Base-by-base conservation (phyloP, 2,329 filamentous ascomycete species). In the Ilyonectria robusta region DNA sequence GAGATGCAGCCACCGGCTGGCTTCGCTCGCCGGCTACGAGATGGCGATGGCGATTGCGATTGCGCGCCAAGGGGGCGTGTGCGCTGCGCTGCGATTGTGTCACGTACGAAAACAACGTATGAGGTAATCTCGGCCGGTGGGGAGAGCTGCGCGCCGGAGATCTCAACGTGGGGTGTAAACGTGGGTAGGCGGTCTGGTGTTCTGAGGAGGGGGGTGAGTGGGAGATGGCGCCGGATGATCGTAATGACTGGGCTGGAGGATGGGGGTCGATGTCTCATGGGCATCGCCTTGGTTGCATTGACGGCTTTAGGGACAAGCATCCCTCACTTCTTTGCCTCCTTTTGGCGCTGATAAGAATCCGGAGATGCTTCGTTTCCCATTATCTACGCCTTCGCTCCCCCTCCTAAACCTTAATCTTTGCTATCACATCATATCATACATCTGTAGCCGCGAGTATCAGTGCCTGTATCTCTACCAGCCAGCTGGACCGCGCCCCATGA, bases 81-180 rank as follows among this genome's bases (percentile, higher is more conserved):
- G 29, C 29, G 50, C 21, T 21, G 21, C 50, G 8, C 31, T 37
- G 9, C 15, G 40, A 44, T 44, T 29, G 26, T n/a, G 59, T 67
- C 68, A 65, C 37, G 54, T 46, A 53, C 63, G 48, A 31, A 51
- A 31, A 51, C 66, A 65, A 46, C 19, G 47, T 55, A 64, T 65
- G 57, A 59, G 69, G 62, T 51, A 67, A 56, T 64, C 51, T 11
- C 54, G 21, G 53, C 19, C 54, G n/a, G 26, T n/a, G 40, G 15
- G 4, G 8, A 42, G 40, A n/a, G 8, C 15, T 17, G 15, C 5
- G 40, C 15, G 40, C 19, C 17, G 21, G 42, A 70, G 35, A 62
- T 70, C 51, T 21, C 47, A 50, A 60, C 72, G 72, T 71, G 72
- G 68, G 68, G 72, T 74, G 55, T 17, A 13, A 31, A 42, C 50